Evolutionary conservation across 108 stramenopile genomes (phyloP).

Genomic region (Stephanodiscus minutulus): DNA sequence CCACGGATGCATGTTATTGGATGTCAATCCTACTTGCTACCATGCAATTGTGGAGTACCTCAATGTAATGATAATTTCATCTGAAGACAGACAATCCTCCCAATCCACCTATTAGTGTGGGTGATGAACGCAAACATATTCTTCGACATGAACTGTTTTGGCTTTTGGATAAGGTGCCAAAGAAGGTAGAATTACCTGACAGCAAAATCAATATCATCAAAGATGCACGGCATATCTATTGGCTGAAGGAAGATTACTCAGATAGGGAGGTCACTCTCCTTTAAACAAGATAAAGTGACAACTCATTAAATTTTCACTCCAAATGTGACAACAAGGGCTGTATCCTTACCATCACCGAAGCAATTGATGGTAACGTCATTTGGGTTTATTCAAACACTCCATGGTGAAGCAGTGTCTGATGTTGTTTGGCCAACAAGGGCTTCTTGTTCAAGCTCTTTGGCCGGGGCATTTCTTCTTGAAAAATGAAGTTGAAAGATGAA

Average conservation of each 20-base stretch:
- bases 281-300: too few species aligned
- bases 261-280: too few species aligned
- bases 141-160: background rate
- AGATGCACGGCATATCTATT: too few species aligned
- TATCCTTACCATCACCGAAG: slow-evolving; percentile 18
- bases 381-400: slow-evolving; percentile 21
- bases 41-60: slow-evolving; percentile 24
- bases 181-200: too few species aligned
- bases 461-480: slow-evolving; percentile 4
- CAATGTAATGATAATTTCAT: slow-evolving; percentile 9
- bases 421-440: slow-evolving; percentile 10
- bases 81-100: slow-evolving; percentile 2
- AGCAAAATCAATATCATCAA: too few species aligned
- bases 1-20: slow-evolving; percentile 11
- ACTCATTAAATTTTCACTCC: too few species aligned
- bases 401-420: background rate
- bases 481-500: slow-evolving; percentile 16
- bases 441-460: slow-evolving; percentile 22
- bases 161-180: too few species aligned
- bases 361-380: slow-evolving; percentile 7
- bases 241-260: slow-evolving; percentile 3
- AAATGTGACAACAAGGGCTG: slow-evolving; percentile 16
- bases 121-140: slow-evolving; percentile 21
- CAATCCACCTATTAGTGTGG: background rate
- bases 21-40: slow-evolving; percentile 26